These are phyloP conservation scores for Calycina herbarum DNA, from an alignment of 2,329 filamentous ascomycete species.

Conservation along the genomic window DNA sequence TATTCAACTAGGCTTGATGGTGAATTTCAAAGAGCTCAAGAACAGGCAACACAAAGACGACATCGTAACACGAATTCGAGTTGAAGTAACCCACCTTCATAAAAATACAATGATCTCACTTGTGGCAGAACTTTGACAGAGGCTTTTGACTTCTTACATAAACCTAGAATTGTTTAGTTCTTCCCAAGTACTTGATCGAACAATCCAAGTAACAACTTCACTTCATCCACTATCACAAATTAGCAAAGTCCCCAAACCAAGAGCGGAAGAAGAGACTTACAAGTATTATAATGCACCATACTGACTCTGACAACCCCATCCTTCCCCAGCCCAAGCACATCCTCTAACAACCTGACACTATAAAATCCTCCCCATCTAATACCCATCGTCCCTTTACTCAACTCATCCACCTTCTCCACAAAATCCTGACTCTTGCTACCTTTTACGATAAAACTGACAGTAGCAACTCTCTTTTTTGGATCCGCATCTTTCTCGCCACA, in stretches of 20 bases:
- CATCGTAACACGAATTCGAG: too few relatives aligned
- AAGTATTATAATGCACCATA: slow-evolving; percentile 71
- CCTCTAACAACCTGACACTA: slow-evolving; percentile 59
- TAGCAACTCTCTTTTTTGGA: slow-evolving; percentile 55
- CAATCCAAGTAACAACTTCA: slow-evolving; percentile 51
- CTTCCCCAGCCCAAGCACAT: slow-evolving; percentile 56
- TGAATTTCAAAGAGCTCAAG: too few relatives aligned
- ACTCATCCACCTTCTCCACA: slow-evolving; percentile 61
- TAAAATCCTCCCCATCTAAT: slow-evolving; percentile 71
- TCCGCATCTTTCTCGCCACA: slow-evolving; percentile 55
- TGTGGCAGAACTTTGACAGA: too few relatives aligned
- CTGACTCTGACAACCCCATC: slow-evolving; percentile 70
- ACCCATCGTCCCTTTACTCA: slow-evolving; percentile 53
- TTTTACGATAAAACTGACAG: slow-evolving; percentile 65
- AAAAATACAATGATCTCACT: too few relatives aligned
- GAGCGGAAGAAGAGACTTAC: slow-evolving; percentile 43
- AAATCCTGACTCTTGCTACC: slow-evolving; percentile 57
- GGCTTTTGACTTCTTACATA: too few relatives aligned
- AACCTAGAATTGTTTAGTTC: slow-evolving; percentile 1
- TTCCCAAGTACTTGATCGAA: slow-evolving; percentile 50
- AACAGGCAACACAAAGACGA: too few relatives aligned
- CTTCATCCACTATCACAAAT: slow-evolving; percentile 51
- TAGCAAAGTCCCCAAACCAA: not conserved
- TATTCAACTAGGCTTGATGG: too few relatives aligned
- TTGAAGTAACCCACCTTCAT: too few relatives aligned